These are phyloP conservation scores for Gossypium raimondii DNA, from an alignment of 345 rosid species.

Conservation along the genomic window DNA sequence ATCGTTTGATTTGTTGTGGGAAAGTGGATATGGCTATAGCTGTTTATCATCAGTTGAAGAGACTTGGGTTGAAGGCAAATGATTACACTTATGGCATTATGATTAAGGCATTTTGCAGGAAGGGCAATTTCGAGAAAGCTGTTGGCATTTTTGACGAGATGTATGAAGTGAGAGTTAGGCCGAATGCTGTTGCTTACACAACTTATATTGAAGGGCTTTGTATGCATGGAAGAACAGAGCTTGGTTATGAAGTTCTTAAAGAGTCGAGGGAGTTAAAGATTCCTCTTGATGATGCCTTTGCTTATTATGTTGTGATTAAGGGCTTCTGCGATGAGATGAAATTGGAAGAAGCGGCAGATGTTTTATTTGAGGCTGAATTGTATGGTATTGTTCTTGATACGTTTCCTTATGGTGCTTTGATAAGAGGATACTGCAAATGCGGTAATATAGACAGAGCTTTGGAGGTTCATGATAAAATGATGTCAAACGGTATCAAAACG, in stretches of 20 bases:
- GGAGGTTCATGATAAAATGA: constrained; percentile 40
- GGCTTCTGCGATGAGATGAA: constrained; percentile 62
- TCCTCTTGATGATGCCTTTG: constrained; percentile 36
- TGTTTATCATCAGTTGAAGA: constrained; percentile 42
- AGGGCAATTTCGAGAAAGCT: constrained; percentile 49
- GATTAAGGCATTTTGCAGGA: constrained; percentile 59
- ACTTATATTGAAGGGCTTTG: constrained; percentile 70
- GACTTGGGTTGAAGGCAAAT: constrained; percentile 43
- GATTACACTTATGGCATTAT: constrained; percentile 49
- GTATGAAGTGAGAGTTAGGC: constrained; percentile 38
- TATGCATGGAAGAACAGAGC: constrained; percentile 31
- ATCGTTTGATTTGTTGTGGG: constrained; percentile 40
- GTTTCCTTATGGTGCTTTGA: constrained; percentile 38
- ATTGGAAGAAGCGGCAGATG: constrained; percentile 42
- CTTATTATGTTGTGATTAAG: constrained; percentile 41
- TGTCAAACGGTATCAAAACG: constrained; percentile 42
- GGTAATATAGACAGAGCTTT: constrained; percentile 44
- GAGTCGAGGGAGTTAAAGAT: constrained; percentile 19
- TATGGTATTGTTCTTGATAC: constrained; percentile 44
- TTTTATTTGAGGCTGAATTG: constrained; percentile 42
- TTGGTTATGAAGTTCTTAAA: constrained; percentile 39
- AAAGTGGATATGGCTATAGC: constrained; percentile 42
- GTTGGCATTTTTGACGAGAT: constrained; percentile 35
- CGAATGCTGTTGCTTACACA: constrained; percentile 42
- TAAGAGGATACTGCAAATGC: constrained; percentile 42